Evolutionary conservation across 352 stramenopile genomes (phyloP), one percentile per base, ranked within the genome.

Genomic region (Phytophthora podocarpi): DNA sequence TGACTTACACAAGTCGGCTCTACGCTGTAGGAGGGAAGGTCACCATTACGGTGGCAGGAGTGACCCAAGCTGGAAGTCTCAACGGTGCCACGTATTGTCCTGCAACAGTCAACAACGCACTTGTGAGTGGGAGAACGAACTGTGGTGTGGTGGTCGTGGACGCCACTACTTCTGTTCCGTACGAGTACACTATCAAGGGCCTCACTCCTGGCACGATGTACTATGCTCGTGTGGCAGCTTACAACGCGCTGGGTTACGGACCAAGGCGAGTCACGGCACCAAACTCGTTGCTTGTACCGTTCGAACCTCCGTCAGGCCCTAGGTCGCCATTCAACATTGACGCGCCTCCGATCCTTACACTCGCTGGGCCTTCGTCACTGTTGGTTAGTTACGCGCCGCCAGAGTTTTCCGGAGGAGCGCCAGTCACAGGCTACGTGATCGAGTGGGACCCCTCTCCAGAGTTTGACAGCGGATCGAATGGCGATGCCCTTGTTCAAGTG

Each of bases 381-480:
- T 59, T 87, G 15, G 72, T 98, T 5, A 70, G 78, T 3, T 98
- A 91, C 56, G 78, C 78, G 1, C 70, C 88, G 12, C 91, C 94
- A 3, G 59, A 48, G 6, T 97, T 97, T 58, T 77, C 89, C 43
- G 96, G 96, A 6, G 96, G 96, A 24, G 80, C 86, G 2, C 64
- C 74, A 4, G 72, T 98, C 18, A 97, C 87, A 5, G 75, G 82
- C 4, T 98, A 97, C 69, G 80, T 82, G 41, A 89, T 98, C 49
- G 92, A 98, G 63, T 97, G 94, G 76, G 95, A 98, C 41, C 67
- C 76, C 0, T 81, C 72, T 43, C 37, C 76, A 4, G 63, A 73
- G 5, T 98, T 98, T 52, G 77, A 96, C 31, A 91, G 71, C 27
- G 85, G 82, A 2, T 37, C 39, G 0, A 85, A 82, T 10, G 84